These are phyloP conservation scores for Colletotrichum tanaceti DNA, from an alignment of 2,329 filamentous ascomycete species.

Conservation along the genomic window DNA sequence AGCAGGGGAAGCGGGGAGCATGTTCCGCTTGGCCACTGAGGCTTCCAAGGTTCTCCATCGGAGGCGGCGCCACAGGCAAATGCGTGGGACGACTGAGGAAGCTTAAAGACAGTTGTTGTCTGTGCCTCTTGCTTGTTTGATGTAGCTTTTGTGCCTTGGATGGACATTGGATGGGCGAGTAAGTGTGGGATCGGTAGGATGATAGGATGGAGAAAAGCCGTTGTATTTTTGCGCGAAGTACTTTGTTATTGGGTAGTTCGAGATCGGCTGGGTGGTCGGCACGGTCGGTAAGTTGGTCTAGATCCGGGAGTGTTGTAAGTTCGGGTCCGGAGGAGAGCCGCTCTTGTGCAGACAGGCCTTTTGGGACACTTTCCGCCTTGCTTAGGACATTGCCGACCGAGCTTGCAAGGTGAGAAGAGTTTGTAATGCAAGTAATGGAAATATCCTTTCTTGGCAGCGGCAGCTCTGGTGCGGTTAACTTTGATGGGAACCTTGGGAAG, in stretches of 20 bases:
- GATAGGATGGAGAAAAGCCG: background rate
- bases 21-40: slow-evolving; percentile 7
- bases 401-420: slow-evolving; percentile 6
- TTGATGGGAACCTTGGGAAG: slow-evolving; percentile 29
- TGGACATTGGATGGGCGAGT: slow-evolving; percentile 4
- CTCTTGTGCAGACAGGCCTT: slow-evolving; percentile 18
- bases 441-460: slow-evolving; percentile 25
- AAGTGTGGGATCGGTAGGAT: background rate
- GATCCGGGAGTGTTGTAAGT: slow-evolving; percentile 7
- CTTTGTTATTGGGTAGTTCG: background rate
- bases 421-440: slow-evolving; percentile 16
- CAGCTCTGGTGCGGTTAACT: slow-evolving; percentile 22
- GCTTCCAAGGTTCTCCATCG: slow-evolving; percentile 5
- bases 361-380: slow-evolving; percentile 9
- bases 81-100: slow-evolving; percentile 19
- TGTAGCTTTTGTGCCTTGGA: slow-evolving; percentile 13
- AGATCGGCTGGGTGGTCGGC: slow-evolving; percentile 6
- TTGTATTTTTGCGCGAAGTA: background rate
- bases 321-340: slow-evolving; percentile 31
- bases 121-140: slow-evolving; percentile 6
- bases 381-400: background rate
- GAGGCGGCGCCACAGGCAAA: background rate
- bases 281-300: slow-evolving; percentile 11
- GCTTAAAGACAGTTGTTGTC: slow-evolving; percentile 4
- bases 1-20: slow-evolving; percentile 5